phyloP scores from a whole-genome alignment of 176 grass and related monocot genomes.

The Avena insularis region DNA sequence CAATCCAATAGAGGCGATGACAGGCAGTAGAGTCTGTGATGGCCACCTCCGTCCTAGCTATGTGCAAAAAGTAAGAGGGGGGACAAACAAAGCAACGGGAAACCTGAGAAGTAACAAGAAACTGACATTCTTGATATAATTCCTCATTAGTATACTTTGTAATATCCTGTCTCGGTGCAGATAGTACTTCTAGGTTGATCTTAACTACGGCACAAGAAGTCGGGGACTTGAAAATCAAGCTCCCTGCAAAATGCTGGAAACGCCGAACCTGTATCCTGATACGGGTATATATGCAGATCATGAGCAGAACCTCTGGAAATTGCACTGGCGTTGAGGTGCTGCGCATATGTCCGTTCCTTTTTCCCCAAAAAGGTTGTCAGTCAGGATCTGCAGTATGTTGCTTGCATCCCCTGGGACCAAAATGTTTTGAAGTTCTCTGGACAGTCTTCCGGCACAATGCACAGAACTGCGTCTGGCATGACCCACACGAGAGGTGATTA shows the following conservation, averaged over 20 bases:
- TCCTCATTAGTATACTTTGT: background rate
- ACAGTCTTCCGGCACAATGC: slow-evolving; percentile 38
- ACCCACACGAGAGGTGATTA: slow-evolving; percentile 20
- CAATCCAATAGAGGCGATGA: background rate
- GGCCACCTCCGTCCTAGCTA: background rate
- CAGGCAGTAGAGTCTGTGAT: background rate
- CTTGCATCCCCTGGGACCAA: slow-evolving; percentile 72
- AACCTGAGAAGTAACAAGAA: background rate
- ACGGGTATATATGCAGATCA: background rate
- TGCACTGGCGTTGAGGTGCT: background rate
- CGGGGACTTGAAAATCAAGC: background rate
- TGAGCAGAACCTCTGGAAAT: slow-evolving; percentile 17
- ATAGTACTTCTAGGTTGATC: background rate
- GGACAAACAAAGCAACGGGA: background rate
- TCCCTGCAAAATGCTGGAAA: slow-evolving; percentile 24
- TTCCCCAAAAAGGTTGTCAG: background rate
- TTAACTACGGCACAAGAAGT: background rate
- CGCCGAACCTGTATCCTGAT: background rate
- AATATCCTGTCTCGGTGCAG: background rate
- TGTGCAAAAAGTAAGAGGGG: background rate
- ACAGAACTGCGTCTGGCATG: slow-evolving; percentile 24
- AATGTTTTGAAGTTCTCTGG: slow-evolving; percentile 55
- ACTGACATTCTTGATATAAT: slow-evolving; percentile 17
- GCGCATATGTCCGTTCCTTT: background rate
- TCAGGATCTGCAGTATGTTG: slow-evolving; percentile 67